Percentiles rank a stretch among this genome's conserved stretches.
Evolutionary conservation across 352 stramenopile genomes (phyloP).

Genomic region (Pythium plurisporium): DNA sequence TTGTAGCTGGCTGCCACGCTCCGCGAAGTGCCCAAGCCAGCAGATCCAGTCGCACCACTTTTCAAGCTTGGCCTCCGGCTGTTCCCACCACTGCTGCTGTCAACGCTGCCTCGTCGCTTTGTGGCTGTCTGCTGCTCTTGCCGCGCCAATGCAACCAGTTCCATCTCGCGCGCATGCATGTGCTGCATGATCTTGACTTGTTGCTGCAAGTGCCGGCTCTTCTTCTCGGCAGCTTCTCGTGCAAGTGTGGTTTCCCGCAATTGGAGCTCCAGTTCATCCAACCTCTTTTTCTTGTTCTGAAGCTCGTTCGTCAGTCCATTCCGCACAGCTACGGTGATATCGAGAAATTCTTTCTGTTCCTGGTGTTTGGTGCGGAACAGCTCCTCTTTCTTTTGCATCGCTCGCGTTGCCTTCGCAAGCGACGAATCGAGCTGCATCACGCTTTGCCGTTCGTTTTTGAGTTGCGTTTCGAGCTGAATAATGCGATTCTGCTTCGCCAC

Average conservation of each 20-base stretch:
- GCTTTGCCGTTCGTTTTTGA: slow-evolving; percentile 48
- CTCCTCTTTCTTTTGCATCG: slow-evolving; percentile 31
- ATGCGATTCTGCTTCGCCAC: slow-evolving; percentile 45
- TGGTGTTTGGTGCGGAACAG: slow-evolving; percentile 33
- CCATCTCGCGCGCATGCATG: slow-evolving; percentile 37
- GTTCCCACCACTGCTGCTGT: neutral
- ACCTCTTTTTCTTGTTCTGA: slow-evolving; percentile 44
- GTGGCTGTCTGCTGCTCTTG: neutral
- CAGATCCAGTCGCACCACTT: neutral
- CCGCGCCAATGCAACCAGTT: slow-evolving; percentile 20
- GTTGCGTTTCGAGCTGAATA: slow-evolving; percentile 47
- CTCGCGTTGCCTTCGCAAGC: slow-evolving; percentile 33
- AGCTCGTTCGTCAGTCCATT: slow-evolving; percentile 52
- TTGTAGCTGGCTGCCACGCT: slow-evolving; percentile 1
- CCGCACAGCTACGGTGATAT: slow-evolving; percentile 51
- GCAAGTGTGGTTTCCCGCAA: slow-evolving; percentile 14
- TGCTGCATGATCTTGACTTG: slow-evolving; percentile 58
- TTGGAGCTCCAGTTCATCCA: slow-evolving; percentile 33
- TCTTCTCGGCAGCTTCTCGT: slow-evolving; percentile 25
- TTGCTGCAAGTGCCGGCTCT: slow-evolving; percentile 36
- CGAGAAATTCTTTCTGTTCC: slow-evolving; percentile 56
- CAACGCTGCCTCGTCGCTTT: slow-evolving; percentile 3
- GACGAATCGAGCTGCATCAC: slow-evolving; percentile 39
- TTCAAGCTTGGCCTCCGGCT: neutral
- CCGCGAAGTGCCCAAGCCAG: neutral